A percentile compares a stretch with the other conserved stretches of the same genome.
phyloP scores from a whole-genome alignment of 148 eudicot genomes.

The Rhododendron ovatum region DNA sequence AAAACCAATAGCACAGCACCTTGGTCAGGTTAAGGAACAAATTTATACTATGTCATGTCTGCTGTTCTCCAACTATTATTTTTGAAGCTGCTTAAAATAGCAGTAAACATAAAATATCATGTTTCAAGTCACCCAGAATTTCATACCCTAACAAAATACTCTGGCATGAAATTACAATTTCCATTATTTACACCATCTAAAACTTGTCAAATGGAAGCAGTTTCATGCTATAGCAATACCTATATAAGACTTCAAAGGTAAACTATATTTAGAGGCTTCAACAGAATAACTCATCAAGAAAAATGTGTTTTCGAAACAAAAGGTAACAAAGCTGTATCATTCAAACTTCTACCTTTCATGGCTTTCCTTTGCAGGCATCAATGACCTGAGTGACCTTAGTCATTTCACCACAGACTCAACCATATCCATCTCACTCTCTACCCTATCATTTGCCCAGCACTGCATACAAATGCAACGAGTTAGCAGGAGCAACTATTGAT shows the following conservation, averaged over 20 bases:
- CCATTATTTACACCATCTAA: background rate
- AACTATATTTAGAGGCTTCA: background rate
- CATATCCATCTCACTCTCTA: slow-evolving; percentile 70
- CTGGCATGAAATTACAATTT: background rate
- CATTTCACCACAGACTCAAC: slow-evolving; percentile 64
- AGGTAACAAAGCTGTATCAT: background rate
- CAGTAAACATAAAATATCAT: background rate
- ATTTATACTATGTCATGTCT: background rate
- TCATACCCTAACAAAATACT: background rate
- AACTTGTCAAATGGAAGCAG: background rate
- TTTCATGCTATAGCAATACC: background rate
- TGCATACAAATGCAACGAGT: slow-evolving; percentile 26
- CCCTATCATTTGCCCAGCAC: slow-evolving; percentile 71
- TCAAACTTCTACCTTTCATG: slow-evolving; percentile 50
- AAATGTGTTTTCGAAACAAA: background rate
- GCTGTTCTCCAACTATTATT: no score
- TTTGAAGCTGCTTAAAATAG: background rate
- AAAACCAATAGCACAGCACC: background rate
- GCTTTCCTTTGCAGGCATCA: slow-evolving; percentile 72
- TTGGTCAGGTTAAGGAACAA: background rate
- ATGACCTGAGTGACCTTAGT: slow-evolving; percentile 67
- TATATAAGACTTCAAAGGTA: background rate
- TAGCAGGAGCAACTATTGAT: background rate
- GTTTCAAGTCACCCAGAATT: background rate
- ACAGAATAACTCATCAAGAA: background rate